Evolutionary conservation across 805 yeast genomes (phyloP).

Genomic region (Myxozyma geophila): DNA sequence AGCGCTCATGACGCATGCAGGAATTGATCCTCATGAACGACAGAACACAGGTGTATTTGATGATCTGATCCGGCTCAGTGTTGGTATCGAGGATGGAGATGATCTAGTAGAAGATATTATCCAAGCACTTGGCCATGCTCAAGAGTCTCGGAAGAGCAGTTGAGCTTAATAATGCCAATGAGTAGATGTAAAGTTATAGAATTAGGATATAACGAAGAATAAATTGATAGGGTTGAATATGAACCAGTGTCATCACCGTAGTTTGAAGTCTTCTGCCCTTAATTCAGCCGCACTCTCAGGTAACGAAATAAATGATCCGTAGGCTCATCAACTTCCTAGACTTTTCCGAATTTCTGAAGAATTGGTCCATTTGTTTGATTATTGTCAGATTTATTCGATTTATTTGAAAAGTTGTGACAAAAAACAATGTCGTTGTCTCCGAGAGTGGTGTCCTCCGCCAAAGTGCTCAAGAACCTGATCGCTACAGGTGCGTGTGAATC

Average conservation of each 20-base stretch:
- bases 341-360: too few species aligned
- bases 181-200: neutral
- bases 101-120: constrained; percentile 74
- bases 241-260: too few species aligned
- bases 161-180: neutral
- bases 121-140: constrained; percentile 60
- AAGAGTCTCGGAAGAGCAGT: neutral
- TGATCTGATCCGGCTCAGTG: constrained; percentile 79
- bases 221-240: too few species aligned
- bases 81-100: constrained; percentile 83
- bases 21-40: constrained; percentile 78
- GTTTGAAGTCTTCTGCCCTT: too few species aligned
- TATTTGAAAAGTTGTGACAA: neutral
- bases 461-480: constrained; percentile 20
- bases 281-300: too few species aligned
- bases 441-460: constrained; percentile 5
- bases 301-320: too few species aligned
- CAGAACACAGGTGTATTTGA: constrained; percentile 77
- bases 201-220: neutral
- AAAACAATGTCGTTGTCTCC: neutral
- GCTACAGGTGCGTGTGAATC: constrained; percentile 19
- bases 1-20: constrained; percentile 90
- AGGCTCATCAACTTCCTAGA: too few species aligned
- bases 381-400: too few species aligned
- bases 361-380: too few species aligned